Base-by-base conservation (phyloP, 371 early-diverging fungal genomes). In the Rhizomucor pusillus region DNA sequence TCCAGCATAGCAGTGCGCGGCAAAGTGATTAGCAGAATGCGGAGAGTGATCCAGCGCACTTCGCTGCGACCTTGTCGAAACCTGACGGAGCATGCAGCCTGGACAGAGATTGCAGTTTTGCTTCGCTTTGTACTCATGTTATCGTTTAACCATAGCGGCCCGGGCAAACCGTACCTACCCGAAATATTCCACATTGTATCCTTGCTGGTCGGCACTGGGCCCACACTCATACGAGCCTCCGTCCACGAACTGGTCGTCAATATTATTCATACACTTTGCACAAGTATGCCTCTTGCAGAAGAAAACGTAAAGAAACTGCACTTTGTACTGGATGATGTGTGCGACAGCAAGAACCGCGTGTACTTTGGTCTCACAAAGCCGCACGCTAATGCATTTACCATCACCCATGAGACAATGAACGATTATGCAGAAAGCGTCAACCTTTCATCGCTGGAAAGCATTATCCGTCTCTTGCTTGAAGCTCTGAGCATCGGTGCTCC, bases 231-330 rank as follows among this genome's bases (percentile, higher is more conserved):
- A 43, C 84, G 95, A 11, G 75, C 90, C 0, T 88, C 94, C 6
- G 82, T 95, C 9, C 95, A 95, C 60, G 95, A 94, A n/a, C 81
- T 94, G 35, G 88, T 93, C 14, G 85, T 94, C 45, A 95, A 97
- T 59, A 79, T 92, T 7, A 87, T 97, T 16, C 97, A 95, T 59
- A 86, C 90, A 0, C 62, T 95, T 18, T 90, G 89, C 46, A 92
- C 92, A 12, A 79, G 83, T 16, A 75, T 81, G 34, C 73, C 81
- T 1, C 55, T 84, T 16, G 70, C 79, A 12, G 85, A 86, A 16
- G 84, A 75, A 10, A 80, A 79, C 44, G 62, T 84, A 35, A 73
- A 81, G 29, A 82, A 81, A 54, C 62, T 92, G 34, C 70, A 77
- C 10, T 70, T 75, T 45, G 58, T 89, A 11, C 50, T 92, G 46